These are phyloP conservation scores for Colletotrichum higginsianum DNA, from an alignment of 2,329 filamentous ascomycete genomes.

Conservation along the genomic window DNA sequence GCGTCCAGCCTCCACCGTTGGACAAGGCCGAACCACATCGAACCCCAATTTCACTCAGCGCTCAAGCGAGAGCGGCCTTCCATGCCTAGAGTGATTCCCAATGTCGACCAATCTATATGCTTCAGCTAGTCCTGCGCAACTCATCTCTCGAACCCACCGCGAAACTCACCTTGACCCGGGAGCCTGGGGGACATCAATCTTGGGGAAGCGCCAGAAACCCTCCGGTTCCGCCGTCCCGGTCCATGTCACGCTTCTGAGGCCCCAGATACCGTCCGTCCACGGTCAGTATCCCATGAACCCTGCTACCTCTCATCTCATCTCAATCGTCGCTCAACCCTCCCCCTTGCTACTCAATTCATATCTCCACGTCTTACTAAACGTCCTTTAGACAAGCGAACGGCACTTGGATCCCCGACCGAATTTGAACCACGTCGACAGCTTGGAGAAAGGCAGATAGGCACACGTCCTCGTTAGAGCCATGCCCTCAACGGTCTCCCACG, in stretches of 20 bases:
- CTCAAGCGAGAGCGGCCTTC: not conserved
- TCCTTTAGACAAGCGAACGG: not conserved
- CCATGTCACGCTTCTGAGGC: constrained; percentile 1
- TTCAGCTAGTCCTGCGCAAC: not conserved
- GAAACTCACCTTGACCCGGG: not conserved
- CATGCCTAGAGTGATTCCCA: not conserved
- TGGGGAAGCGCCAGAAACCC: constrained; percentile 15
- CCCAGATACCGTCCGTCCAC: constrained; percentile 1
- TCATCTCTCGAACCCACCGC: constrained; percentile 9
- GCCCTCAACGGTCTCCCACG: constrained; percentile 4
- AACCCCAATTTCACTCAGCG: not conserved
- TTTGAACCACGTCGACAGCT: not conserved
- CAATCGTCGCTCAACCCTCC: not conserved
- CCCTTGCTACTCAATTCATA: not conserved
- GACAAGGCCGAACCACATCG: constrained; percentile 8
- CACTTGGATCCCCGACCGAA: not conserved
- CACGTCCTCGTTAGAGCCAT: not conserved
- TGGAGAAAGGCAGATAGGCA: not conserved
- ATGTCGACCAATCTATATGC: constrained; percentile 28
- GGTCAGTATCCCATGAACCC: constrained; percentile 6
- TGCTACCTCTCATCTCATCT: constrained; percentile 8
- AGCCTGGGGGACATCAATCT: not conserved
- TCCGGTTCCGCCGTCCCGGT: constrained; percentile 32
- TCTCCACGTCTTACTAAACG: not conserved
- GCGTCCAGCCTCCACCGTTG: not conserved